Percentiles rank a stretch among this genome's conserved stretches.
Conservation (phyloP, 257 asterid species). For the Solanum habrochaites region DNA sequence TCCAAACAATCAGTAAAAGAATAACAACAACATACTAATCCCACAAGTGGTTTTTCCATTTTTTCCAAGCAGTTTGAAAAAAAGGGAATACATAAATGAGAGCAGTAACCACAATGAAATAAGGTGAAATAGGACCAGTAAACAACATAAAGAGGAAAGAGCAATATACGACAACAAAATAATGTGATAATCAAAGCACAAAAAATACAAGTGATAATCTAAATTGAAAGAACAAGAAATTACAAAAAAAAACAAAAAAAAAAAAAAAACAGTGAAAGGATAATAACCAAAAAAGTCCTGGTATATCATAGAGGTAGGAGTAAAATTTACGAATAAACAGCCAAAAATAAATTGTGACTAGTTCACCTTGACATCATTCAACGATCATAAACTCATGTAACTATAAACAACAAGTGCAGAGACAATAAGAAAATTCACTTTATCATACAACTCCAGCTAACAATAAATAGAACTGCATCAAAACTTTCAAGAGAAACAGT, state of each 20-base stretch:
- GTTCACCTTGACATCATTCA: background rate
- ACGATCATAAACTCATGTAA: background rate
- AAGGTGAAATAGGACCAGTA: background rate
- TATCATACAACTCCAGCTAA: background rate
- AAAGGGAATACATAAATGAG: background rate
- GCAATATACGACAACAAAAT: background rate
- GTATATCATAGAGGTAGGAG: background rate
- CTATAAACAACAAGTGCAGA: background rate
- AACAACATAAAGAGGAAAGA: background rate
- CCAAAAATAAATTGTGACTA: background rate
- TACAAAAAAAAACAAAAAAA: background rate
- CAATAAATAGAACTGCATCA: too few species aligned
- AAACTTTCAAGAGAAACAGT: background rate
- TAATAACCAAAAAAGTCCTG: background rate
- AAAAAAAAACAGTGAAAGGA: background rate
- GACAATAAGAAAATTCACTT: background rate
- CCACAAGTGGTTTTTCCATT: background rate
- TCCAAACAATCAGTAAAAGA: background rate
- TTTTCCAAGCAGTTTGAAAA: background rate
- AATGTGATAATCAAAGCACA: background rate
- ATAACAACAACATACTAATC: background rate
- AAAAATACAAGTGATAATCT: background rate
- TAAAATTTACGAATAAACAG: background rate
- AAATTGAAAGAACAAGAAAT: background rate
- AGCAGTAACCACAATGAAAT: background rate